phyloP scores from a whole-genome alignment of 2,329 filamentous ascomycete species.

The Clonostachys rosea region DNA sequence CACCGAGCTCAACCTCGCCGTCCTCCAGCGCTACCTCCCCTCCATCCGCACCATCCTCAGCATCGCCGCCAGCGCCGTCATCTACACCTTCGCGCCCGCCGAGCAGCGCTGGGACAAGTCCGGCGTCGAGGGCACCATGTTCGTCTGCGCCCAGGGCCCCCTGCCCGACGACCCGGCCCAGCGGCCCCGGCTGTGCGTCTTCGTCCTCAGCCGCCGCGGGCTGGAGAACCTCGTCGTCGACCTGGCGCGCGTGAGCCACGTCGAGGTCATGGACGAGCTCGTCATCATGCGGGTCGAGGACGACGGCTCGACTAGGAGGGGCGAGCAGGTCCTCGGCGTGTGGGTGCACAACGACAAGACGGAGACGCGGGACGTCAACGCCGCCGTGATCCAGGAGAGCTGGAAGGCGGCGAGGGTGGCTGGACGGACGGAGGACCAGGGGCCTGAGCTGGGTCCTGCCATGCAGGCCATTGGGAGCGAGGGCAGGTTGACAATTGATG shows the following conservation, averaged over 20 bases:
- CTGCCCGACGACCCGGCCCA: slow-evolving; percentile 24
- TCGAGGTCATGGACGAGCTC: slow-evolving; percentile 57
- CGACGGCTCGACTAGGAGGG: slow-evolving; percentile 10
- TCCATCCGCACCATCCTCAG: slow-evolving; percentile 69
- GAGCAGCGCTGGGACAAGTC: slow-evolving; percentile 77
- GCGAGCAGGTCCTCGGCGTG: slow-evolving; percentile 40
- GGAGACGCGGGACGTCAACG: slow-evolving; percentile 34
- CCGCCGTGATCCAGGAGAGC: slow-evolving; percentile 32
- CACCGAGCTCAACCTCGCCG: slow-evolving; percentile 81
- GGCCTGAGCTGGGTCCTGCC: slow-evolving; percentile 29
- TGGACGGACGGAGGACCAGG: slow-evolving; percentile 17
- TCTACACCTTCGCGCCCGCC: slow-evolving; percentile 72
- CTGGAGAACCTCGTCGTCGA: slow-evolving; percentile 67
- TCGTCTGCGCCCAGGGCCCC: slow-evolving; percentile 67
- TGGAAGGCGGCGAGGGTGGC: slow-evolving; percentile 30
- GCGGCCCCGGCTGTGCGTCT: slow-evolving; percentile 49
- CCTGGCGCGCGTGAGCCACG: slow-evolving; percentile 54
- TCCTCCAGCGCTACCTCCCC: slow-evolving; percentile 77
- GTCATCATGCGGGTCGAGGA: slow-evolving; percentile 40
- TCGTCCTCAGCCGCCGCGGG: slow-evolving; percentile 69
- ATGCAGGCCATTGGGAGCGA: slow-evolving; percentile 38
- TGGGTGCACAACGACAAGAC: slow-evolving; percentile 49
- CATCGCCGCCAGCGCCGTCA: slow-evolving; percentile 78
- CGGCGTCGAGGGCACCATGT: slow-evolving; percentile 81
- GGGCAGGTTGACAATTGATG: slow-evolving; percentile 35